A percentile compares a stretch with the other conserved stretches of the same genome.
These are phyloP conservation scores for Kurtzmaniella natalensis DNA, from an alignment of 1,139 yeast genomes.

Conservation along the genomic window DNA sequence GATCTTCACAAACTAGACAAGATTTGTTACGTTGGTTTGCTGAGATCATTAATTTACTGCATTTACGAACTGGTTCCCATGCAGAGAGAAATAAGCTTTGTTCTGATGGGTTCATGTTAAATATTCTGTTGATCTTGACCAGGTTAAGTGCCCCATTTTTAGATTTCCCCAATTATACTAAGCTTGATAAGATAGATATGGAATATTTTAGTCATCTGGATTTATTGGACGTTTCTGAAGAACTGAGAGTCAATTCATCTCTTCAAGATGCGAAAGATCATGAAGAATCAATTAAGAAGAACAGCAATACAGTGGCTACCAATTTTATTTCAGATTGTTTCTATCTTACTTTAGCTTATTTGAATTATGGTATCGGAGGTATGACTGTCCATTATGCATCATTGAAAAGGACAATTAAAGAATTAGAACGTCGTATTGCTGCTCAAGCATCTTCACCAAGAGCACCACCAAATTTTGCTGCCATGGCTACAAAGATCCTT, in stretches of 20 bases:
- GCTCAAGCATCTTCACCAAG: slow-evolving; percentile 22
- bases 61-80: slow-evolving; percentile 83
- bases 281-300: slow-evolving; percentile 15
- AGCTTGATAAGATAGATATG: slow-evolving; percentile 72
- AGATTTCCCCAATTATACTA: slow-evolving; percentile 53
- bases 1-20: slow-evolving; percentile 60
- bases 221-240: slow-evolving; percentile 65
- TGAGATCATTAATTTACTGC: slow-evolving; percentile 70
- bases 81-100: slow-evolving; percentile 66
- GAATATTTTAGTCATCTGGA: slow-evolving; percentile 52
- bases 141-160: slow-evolving; percentile 81
- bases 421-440: slow-evolving; percentile 48
- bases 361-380: slow-evolving; percentile 91
- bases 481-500: slow-evolving; percentile 27
- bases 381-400: slow-evolving; percentile 55
- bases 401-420: slow-evolving; percentile 48
- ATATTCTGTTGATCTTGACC: slow-evolving; percentile 62
- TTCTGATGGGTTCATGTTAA: slow-evolving; percentile 79
- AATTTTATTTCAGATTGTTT: slow-evolving; percentile 90
- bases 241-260: slow-evolving; percentile 79
- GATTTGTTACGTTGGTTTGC: slow-evolving; percentile 67
- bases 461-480: slow-evolving; percentile 28
- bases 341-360: slow-evolving; percentile 69
- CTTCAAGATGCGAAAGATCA: slow-evolving; percentile 52
- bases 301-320: no score